A percentile compares a stretch with the other conserved stretches of the same genome.
These are phyloP conservation scores for Dentiscutata heterogama DNA, from an alignment of 371 early-diverging fungal species.

Conservation along the genomic window DNA sequence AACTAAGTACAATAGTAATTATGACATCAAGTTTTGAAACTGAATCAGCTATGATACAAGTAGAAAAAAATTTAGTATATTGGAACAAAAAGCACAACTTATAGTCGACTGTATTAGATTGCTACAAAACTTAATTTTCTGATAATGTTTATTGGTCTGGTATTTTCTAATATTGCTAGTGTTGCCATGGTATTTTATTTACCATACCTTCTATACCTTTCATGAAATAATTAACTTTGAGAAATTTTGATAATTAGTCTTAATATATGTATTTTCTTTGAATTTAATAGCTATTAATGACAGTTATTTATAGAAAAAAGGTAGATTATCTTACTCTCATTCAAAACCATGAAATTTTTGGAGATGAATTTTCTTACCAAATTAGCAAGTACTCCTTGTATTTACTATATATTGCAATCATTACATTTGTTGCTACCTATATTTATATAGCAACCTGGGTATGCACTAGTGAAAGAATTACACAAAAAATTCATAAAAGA, in stretches of 20 bases:
- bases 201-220: not conserved
- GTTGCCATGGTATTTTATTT: slow-evolving; percentile 45
- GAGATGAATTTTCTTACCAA: slow-evolving; percentile 3
- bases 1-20: too few species aligned
- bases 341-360: not conserved
- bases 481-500: slow-evolving; percentile 65
- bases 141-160: slow-evolving; percentile 52
- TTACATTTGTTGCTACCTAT: slow-evolving; percentile 50
- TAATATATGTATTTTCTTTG: not conserved
- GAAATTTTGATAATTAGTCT: not conserved
- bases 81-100: slow-evolving; percentile 54
- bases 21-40: too few species aligned
- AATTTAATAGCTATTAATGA: slow-evolving; percentile 2
- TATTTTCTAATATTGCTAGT: slow-evolving; percentile 54
- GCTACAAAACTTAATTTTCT: slow-evolving; percentile 68
- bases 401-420: slow-evolving; percentile 83
- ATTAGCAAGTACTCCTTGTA: slow-evolving; percentile 47
- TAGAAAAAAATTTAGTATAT: too few species aligned
- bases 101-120: slow-evolving; percentile 72
- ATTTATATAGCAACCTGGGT: slow-evolving; percentile 56
- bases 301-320: slow-evolving; percentile 30
- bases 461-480: slow-evolving; percentile 54
- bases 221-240: too few species aligned
- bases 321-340: not conserved
- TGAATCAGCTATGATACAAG: too few species aligned